Evolutionary conservation across 768 basidiomycete genomes (phyloP).

Genomic region (Hemileccinum rubropunctum): DNA sequence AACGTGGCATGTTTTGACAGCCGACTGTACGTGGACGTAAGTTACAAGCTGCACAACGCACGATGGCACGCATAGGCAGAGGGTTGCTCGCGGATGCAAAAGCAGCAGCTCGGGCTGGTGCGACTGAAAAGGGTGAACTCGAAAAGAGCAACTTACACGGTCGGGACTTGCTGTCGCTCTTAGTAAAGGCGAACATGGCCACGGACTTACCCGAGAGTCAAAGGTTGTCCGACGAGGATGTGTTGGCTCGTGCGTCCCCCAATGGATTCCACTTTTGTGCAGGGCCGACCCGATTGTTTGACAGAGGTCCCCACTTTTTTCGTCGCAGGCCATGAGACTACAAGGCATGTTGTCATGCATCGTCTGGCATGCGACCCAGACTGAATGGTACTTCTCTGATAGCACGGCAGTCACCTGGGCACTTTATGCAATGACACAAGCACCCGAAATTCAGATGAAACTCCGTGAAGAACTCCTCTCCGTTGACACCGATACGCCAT

Average conservation of each 20-base stretch:
- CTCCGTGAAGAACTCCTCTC: conserved; percentile 57
- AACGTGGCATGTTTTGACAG: not conserved
- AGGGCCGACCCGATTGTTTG: too few species aligned
- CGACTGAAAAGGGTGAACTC: conserved; percentile 26
- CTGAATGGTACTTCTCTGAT: not conserved
- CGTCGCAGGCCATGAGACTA: conserved; percentile 59
- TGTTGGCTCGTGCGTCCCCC: conserved; percentile 50
- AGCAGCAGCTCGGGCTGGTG: conserved; percentile 26
- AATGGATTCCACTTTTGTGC: too few species aligned
- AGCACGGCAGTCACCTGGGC: conserved; percentile 54
- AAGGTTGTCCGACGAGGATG: conserved; percentile 59
- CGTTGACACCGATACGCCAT: conserved; percentile 53
- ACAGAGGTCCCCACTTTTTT: conserved; percentile 62
- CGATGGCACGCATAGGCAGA: conserved; percentile 49
- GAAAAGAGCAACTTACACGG: conserved; percentile 33
- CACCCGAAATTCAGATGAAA: conserved; percentile 48
- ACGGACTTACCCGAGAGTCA: conserved; percentile 55
- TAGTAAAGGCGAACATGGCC: conserved; percentile 52
- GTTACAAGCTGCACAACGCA: conserved; percentile 32
- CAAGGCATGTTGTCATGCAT: conserved; percentile 34
- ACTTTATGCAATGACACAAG: conserved; percentile 50
- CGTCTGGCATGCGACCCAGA: too few species aligned
- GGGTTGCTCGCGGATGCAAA: conserved; percentile 51
- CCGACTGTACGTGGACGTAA: not conserved
- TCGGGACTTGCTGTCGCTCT: conserved; percentile 50